Percentiles rank a stretch among this genome's conserved stretches.
Evolutionary conservation across 495 filamentous ascomycete genomes (phyloP).

Genomic region (Pyronema domesticum): DNA sequence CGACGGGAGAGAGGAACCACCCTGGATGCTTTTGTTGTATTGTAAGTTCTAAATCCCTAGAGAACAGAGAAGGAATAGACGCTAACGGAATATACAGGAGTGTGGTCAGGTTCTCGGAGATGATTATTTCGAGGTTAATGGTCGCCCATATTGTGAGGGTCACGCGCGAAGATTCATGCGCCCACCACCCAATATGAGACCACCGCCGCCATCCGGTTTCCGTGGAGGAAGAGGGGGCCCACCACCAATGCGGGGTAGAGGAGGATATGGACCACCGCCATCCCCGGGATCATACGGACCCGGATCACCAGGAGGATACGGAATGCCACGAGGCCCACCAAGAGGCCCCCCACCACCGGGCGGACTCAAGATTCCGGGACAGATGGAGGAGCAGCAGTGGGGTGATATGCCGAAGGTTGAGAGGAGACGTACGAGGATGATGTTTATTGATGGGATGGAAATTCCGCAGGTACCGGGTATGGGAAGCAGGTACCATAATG

Average conservation of each 20-base stretch:
- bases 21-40: constrained; percentile 68
- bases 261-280: constrained; percentile 20
- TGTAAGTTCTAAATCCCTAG: constrained; percentile 30
- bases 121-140: constrained; percentile 49
- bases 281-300: constrained; percentile 7
- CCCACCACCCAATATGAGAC: constrained; percentile 15
- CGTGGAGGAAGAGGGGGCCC: too few species aligned
- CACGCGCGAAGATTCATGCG: constrained; percentile 53
- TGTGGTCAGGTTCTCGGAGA: constrained; percentile 25
- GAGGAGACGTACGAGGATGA: constrained; percentile 66
- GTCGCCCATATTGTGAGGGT: constrained; percentile 59
- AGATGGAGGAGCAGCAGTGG: too few species aligned
- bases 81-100: constrained; percentile 12
- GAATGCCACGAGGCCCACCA: constrained; percentile 17
- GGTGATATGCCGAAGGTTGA: constrained; percentile 31
- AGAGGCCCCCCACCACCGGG: constrained; percentile 6
- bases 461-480: not conserved
- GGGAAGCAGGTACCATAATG: not conserved
- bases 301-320: not conserved
- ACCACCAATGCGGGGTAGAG: too few species aligned
- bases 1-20: constrained; percentile 62
- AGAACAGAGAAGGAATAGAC: not conserved
- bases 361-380: constrained; percentile 11
- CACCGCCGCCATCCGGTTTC: constrained; percentile 5
- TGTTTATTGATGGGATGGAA: constrained; percentile 51